Conservation (phyloP, 2,329 filamentous ascomycete genomes). For the Xylariaceae sp. region DNA sequence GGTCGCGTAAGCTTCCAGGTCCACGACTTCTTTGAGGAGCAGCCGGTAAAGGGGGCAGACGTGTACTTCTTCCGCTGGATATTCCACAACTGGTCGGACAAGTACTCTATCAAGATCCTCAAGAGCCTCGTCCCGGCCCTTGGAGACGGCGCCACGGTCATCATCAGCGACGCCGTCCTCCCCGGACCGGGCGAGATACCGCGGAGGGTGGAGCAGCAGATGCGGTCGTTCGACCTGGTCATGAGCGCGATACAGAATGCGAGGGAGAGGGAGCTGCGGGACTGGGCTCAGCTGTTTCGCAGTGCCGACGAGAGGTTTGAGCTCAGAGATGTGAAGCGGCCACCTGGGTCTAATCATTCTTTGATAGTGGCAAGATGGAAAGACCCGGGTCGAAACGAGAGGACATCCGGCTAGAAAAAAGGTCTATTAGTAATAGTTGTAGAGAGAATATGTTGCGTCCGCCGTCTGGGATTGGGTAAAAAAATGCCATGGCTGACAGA, state of each 20-base stretch:
- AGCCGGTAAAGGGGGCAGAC: slow-evolving; percentile 27
- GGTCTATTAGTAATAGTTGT: too few species aligned
- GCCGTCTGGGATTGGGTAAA: too few species aligned
- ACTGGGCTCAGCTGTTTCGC: slow-evolving; percentile 33
- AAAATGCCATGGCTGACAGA: too few species aligned
- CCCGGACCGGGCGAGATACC: slow-evolving; percentile 1
- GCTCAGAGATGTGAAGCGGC: not conserved
- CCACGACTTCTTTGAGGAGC: slow-evolving; percentile 21
- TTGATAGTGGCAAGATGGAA: too few species aligned
- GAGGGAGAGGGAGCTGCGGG: slow-evolving; percentile 7
- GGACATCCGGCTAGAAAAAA: too few species aligned
- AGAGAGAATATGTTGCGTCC: too few species aligned
- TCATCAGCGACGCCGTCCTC: slow-evolving; percentile 16
- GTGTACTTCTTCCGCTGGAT: slow-evolving; percentile 40
- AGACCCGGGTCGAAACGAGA: too few species aligned
- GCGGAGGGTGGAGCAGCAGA: slow-evolving; percentile 8
- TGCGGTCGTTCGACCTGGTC: slow-evolving; percentile 14
- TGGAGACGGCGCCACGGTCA: slow-evolving; percentile 30
- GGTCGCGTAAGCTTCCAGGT: slow-evolving; percentile 5
- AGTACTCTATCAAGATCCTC: slow-evolving; percentile 29
- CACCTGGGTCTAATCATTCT: slow-evolving; percentile 5
- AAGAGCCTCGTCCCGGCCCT: slow-evolving; percentile 34
- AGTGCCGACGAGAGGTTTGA: slow-evolving; percentile 32
- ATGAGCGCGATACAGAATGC: slow-evolving; percentile 17
- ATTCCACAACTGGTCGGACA: slow-evolving; percentile 42